phyloP scores from a whole-genome alignment of 768 basidiomycete genomes.

The Kockovaella imperatae region DNA sequence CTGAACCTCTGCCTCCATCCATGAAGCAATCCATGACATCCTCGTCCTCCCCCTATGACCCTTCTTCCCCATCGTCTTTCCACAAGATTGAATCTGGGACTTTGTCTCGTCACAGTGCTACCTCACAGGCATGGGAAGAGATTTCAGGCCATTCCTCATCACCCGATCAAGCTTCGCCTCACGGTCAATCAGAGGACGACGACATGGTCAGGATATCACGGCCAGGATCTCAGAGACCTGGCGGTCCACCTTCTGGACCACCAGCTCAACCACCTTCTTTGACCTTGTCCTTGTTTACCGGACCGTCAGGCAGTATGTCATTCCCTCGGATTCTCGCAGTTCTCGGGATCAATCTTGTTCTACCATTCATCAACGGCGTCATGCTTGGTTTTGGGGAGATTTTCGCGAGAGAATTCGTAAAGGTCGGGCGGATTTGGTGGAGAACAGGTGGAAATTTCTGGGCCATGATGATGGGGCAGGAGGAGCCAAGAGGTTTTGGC shows the following conservation, averaged over 20 bases:
- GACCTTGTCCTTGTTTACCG: slow-evolving; percentile 41
- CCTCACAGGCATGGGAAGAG: slow-evolving; percentile 37
- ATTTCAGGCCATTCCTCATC: slow-evolving; percentile 13
- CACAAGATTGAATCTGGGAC: slow-evolving; percentile 25
- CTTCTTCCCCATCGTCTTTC: no score
- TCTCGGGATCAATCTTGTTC: slow-evolving; percentile 41
- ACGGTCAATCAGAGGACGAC: no score
- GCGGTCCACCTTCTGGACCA: slow-evolving; percentile 2
- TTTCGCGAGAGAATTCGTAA: slow-evolving; percentile 39
- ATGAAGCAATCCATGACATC: slow-evolving; percentile 12
- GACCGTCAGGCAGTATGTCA: slow-evolving; percentile 29
- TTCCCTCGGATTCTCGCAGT: slow-evolving; percentile 36
- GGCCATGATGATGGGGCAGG: background rate
- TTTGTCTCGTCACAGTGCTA: slow-evolving; percentile 24
- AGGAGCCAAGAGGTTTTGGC: slow-evolving; percentile 2
- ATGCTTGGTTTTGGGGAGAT: slow-evolving; percentile 46
- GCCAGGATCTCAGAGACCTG: background rate
- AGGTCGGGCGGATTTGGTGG: slow-evolving; percentile 27
- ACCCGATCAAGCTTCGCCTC: background rate
- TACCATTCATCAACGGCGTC: slow-evolving; percentile 45
- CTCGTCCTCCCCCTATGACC: slow-evolving; percentile 3
- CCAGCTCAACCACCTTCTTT: slow-evolving; percentile 40
- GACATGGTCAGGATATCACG: background rate
- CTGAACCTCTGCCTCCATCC: slow-evolving; percentile 30
- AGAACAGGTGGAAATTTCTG: slow-evolving; percentile 25